These are phyloP conservation scores for Leptodontidium sp. DNA, from an alignment of 2,329 filamentous ascomycete genomes.

Conservation along the genomic window DNA sequence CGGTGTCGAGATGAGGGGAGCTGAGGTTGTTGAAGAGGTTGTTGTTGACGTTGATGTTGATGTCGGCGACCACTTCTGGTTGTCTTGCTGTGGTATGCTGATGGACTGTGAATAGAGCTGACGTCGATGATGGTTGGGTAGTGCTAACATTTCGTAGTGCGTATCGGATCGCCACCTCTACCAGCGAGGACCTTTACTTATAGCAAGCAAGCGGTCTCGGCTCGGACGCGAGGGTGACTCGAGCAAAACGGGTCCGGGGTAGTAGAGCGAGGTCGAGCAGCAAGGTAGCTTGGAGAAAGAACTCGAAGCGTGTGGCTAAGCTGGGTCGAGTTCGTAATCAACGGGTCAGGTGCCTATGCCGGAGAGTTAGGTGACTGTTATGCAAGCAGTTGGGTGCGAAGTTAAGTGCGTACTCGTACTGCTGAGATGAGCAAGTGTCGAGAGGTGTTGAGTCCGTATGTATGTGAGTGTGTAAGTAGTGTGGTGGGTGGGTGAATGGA, in stretches of 20 bases:
- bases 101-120: constrained; percentile 23
- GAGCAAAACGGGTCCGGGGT: constrained; percentile 11
- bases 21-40: constrained; percentile 11
- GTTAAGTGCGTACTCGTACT: constrained; percentile 12
- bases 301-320: constrained; percentile 27
- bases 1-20: constrained; percentile 31
- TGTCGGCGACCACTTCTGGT: constrained; percentile 26
- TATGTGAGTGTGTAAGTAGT: neutral
- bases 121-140: constrained; percentile 29
- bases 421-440: neutral
- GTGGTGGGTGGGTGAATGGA: neutral
- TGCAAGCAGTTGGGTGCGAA: neutral
- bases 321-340: constrained; percentile 25
- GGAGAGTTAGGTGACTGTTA: constrained; percentile 9
- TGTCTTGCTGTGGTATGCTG: constrained; percentile 26
- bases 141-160: constrained; percentile 30
- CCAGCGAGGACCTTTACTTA: constrained; percentile 18
- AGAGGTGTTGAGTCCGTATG: neutral
- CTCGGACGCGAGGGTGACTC: constrained; percentile 18
- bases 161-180: constrained; percentile 25
- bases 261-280: neutral
- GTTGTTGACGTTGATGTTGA: constrained; percentile 21
- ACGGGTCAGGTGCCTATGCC: constrained; percentile 24
- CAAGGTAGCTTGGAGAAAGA: neutral
- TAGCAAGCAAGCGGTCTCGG: constrained; percentile 17